Percentiles rank a stretch among this genome's conserved stretches.
phyloP scores from a whole-genome alignment of 352 stramenopile species.

The Phytophthora ohioensis region DNA sequence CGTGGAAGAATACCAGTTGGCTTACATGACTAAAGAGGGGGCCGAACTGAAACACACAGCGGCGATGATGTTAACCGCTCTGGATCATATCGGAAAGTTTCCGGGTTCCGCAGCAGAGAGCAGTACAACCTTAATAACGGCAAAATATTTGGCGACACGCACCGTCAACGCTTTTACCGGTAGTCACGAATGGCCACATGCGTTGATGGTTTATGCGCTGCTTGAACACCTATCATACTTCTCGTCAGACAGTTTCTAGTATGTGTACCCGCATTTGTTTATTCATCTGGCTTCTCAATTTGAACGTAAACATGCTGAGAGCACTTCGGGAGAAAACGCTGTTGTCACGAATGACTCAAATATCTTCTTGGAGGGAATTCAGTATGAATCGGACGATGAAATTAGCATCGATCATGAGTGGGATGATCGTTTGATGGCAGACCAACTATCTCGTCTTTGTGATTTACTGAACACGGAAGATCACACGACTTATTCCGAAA shows the following conservation, averaged over 20 bases:
- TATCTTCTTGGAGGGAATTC: too few species aligned
- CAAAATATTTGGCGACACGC: background rate
- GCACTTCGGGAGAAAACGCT: too few species aligned
- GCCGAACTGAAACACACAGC: background rate
- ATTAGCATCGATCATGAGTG: too few species aligned
- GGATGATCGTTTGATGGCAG: background rate
- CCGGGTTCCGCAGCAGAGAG: background rate
- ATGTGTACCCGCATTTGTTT: background rate
- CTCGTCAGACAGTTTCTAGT: background rate
- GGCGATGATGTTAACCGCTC: background rate
- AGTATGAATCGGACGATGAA: too few species aligned
- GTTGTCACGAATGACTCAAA: too few species aligned
- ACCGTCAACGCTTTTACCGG: background rate
- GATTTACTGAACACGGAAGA: background rate
- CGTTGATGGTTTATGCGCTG: background rate
- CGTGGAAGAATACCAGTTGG: background rate
- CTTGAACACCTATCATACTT: background rate
- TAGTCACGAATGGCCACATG: background rate
- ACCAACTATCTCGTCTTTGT: background rate
- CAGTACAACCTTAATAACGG: background rate
- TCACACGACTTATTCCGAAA: background rate
- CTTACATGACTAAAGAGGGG: background rate
- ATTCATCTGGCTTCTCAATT: background rate
- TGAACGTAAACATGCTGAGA: too few species aligned
- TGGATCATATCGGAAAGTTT: background rate